These are phyloP conservation scores for Cyphellophora attinorum DNA, from an alignment of 2,329 filamentous ascomycete species.

Conservation along the genomic window DNA sequence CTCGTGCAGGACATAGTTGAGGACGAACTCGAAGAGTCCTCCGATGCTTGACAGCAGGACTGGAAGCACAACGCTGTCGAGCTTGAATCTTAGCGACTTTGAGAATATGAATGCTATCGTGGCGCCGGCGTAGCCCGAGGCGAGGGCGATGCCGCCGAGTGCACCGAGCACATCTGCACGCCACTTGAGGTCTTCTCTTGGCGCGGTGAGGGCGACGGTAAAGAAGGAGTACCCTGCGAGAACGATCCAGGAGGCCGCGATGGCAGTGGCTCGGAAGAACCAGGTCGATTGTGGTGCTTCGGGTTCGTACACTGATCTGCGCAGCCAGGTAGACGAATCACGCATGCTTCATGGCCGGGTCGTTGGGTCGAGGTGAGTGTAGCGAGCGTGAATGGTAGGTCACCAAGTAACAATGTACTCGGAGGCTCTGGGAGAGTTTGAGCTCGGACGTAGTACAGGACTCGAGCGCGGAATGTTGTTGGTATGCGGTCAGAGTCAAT, in stretches of 20 bases:
- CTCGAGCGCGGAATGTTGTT: too few species aligned
- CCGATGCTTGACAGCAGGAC: constrained; percentile 14
- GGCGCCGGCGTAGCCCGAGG: constrained; percentile 12
- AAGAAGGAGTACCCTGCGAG: constrained; percentile 17
- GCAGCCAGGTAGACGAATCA: neutral
- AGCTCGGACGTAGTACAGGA: too few species aligned
- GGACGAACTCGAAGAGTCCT: constrained; percentile 16
- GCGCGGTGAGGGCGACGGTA: constrained; percentile 14
- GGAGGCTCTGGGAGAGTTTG: too few species aligned
- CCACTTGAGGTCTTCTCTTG: constrained; percentile 9
- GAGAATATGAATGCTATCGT: constrained; percentile 9
- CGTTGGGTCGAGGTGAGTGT: too few species aligned
- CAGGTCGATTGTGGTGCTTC: neutral
- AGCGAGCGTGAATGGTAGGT: too few species aligned
- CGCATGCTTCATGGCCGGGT: too few species aligned
- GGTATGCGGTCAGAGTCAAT: too few species aligned
- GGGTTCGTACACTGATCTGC: neutral
- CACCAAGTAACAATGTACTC: too few species aligned
- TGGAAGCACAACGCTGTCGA: constrained; percentile 16
- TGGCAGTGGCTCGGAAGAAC: constrained; percentile 9
- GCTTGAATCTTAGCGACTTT: constrained; percentile 14
- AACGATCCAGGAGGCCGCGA: constrained; percentile 15
- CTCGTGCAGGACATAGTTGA: constrained; percentile 13
- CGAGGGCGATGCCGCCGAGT: constrained; percentile 10
- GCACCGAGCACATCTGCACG: constrained; percentile 8